Conservation (phyloP, 2,329 filamentous ascomycete species). For the Neonectria faginata region DNA sequence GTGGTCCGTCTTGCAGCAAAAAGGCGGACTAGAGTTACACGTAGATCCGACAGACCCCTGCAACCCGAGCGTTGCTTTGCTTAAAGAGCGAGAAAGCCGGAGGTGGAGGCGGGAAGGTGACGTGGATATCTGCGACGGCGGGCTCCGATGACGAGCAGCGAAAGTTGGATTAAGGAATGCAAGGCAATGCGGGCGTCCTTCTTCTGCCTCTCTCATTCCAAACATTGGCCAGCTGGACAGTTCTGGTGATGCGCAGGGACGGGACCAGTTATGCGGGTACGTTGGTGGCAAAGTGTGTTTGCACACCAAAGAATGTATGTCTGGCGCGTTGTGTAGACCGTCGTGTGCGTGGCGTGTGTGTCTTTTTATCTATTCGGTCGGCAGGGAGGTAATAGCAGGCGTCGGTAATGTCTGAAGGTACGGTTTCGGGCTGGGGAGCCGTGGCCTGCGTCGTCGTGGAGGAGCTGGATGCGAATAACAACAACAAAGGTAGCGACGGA, state of each 20-base stretch:
- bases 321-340: conserved; percentile 1
- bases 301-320: background rate
- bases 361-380: background rate
- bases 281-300: background rate
- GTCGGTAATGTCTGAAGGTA: background rate
- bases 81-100: background rate
- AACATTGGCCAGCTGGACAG: background rate
- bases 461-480: background rate
- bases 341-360: background rate
- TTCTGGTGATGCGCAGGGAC: background rate
- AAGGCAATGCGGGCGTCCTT: conserved; percentile 2
- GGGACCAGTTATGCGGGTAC: background rate
- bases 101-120: conserved; percentile 3
- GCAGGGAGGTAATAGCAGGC: background rate
- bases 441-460: conserved; percentile 10
- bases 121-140: conserved; percentile 21
- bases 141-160: conserved; percentile 17
- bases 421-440: conserved; percentile 2
- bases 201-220: conserved; percentile 3
- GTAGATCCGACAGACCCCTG: conserved; percentile 10
- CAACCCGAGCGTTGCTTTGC: background rate
- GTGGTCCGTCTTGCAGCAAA: conserved; percentile 22
- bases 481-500: background rate
- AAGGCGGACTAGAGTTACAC: conserved; percentile 24
- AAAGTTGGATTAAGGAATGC: conserved; percentile 10